Evolutionary conservation across 192 early-diverging fungal genomes (phyloP), one percentile per base, ranked within the genome.

Genomic region (Radiomyces spectabilis): DNA sequence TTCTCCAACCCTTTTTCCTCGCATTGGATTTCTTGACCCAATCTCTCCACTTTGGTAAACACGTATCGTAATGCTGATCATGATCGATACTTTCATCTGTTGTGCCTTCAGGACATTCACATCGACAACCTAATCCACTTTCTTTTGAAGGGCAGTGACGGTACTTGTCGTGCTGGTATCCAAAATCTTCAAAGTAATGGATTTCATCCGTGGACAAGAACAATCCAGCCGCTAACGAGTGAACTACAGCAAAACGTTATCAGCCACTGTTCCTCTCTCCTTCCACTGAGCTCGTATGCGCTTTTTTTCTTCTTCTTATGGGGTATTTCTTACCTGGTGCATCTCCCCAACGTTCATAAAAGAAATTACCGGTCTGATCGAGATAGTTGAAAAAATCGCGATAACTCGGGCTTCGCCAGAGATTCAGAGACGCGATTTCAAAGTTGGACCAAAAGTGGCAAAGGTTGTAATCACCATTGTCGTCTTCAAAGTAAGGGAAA

Each of bases 391-490:
- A 89, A 51, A 74, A 89, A 31, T 69, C 62, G 4, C 69, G 58
- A 57, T 89, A 89, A 2, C 51, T 59, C 7, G 68, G 60, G 12
- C 74, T 78, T 3, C 81, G 64, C 61, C 82, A 79, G 30, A 86
- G 75, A 39, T 76, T 64, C 6, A 89, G 58, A 40, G 73, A 73
- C 4, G 81, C 88, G 39, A 90, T 90, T 57, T 90, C 88, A 60
- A 89, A 90, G 51, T 90, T 90, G 13, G 78, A 81, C 87, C 87
- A 89, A 42, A 87, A 87, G 61, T 89, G 85, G 55, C 87, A 89
- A 33, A 74, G 25, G 53, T 87, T 86, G 59, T 85, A 87, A 21
- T 70, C 66, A 21, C 61, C 56, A 1, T 42, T 57, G 10, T 32
- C 35, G 41, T 70, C 57, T 27, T 39, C 24, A 31, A 70, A 70